Evolutionary conservation across 2,329 filamentous ascomycete genomes (phyloP), one percentile per base, ranked within the genome.

Genomic region (Bipolaris cookei): DNA sequence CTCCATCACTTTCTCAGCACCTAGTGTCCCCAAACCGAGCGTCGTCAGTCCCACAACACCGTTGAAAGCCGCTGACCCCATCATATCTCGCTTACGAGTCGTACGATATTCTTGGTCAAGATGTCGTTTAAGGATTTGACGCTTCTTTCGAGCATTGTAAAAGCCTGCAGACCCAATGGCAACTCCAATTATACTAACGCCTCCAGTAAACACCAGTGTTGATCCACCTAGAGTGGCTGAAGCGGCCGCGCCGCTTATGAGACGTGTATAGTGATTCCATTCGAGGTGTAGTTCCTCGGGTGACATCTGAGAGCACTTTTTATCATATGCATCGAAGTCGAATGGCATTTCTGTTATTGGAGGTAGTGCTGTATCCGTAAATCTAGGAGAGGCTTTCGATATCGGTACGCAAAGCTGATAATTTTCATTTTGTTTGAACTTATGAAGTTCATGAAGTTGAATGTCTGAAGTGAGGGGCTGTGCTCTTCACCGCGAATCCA

Each of bases 191-290:
- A 50, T 11, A 34, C 47, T 50, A 8, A 50, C 13, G 13, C 47
- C 47, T 4, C 23, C n/a, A 3, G 47, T 50, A 11, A 32, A 32
- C 23, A 49, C 23, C 25, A 41, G 10, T 42, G 47, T 37, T n/a
- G 37, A 32, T 32, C 35, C 47, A 32, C 21, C 35, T 2, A 50
- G 10, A n/a, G 23, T 32, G 8, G 47, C 13, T 5, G 47, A 50
- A 34, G 47, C 18, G 13, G 47, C 37, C 37, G 47, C 2, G 28
- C 47, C 47, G 14, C 16, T 50, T 25, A 50, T 42, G 6, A n/a
- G 13, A n/a, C 47, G 47, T 23, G 47, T 50, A 28, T 50, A 50
- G 23, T 50, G 47, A 42, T 50, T 34, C 47, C 47, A 50, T 50
- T 50, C 47, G 6, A 32, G 37, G 4, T 16, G 8, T 13, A 50